These are phyloP conservation scores for Styphnolobium japonicum DNA, from an alignment of 306 rosid species.

Conservation along the genomic window DNA sequence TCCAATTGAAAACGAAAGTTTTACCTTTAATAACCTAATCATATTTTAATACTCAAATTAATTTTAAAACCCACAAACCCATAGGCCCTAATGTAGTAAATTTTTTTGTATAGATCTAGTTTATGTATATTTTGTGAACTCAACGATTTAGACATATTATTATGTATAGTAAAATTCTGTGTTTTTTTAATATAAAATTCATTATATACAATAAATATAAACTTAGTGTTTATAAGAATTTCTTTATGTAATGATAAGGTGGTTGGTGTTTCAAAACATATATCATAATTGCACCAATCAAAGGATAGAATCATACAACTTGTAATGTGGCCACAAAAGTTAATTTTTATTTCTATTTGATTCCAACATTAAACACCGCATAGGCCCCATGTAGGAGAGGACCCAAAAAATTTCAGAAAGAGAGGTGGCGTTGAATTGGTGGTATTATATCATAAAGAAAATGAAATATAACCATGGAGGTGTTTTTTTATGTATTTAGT, in stretches of 20 bases:
- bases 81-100: too few relatives aligned
- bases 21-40: neutral
- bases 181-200: too few relatives aligned
- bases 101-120: too few relatives aligned
- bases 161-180: too few relatives aligned
- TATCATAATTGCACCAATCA: neutral
- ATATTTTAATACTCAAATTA: neutral
- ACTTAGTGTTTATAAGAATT: too few relatives aligned
- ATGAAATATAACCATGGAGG: neutral
- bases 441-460: neutral
- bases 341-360: slow-evolving; percentile 24
- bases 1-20: neutral
- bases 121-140: too few relatives aligned
- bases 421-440: slow-evolving; percentile 17
- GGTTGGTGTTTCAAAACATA: neutral
- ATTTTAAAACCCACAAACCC: neutral
- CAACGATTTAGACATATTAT: too few relatives aligned
- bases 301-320: neutral
- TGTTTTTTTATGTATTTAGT: neutral
- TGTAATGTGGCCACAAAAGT: neutral
- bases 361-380: slow-evolving; percentile 28
- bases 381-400: neutral
- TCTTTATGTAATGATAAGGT: neutral
- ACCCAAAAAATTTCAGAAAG: slow-evolving; percentile 10
- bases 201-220: too few relatives aligned